These are phyloP conservation scores for Trichoderma lentiforme DNA, from an alignment of 2,329 filamentous ascomycete species.

Conservation along the genomic window DNA sequence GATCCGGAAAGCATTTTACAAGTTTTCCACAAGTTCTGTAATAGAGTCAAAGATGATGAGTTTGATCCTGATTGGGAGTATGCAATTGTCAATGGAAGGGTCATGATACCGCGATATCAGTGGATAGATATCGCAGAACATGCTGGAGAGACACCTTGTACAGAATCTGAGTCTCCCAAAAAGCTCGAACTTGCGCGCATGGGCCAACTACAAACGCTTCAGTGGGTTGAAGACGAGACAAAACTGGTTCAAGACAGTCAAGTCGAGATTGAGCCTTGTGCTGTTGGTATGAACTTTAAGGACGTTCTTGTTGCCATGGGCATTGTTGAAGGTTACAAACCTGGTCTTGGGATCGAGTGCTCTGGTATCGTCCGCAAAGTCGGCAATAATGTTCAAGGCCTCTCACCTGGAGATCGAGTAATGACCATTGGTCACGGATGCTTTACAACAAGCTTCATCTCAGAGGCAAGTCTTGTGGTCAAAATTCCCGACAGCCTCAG, in stretches of 20 bases:
- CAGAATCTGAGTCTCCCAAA: neutral
- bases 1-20: neutral
- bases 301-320: constrained; percentile 20
- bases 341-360: constrained; percentile 30
- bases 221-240: neutral
- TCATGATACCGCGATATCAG: constrained; percentile 5
- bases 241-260: neutral
- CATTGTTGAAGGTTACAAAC: constrained; percentile 3
- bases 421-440: constrained; percentile 12
- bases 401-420: constrained; percentile 36
- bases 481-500: constrained; percentile 29
- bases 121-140: neutral
- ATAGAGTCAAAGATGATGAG: neutral
- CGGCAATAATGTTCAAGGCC: constrained; percentile 17
- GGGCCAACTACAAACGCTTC: neutral
- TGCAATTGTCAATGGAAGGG: neutral
- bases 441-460: neutral
- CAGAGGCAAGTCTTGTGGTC: constrained; percentile 9
- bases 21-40: neutral
- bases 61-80: constrained; percentile 9
- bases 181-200: neutral
- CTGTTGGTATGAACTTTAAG: constrained; percentile 18
- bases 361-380: constrained; percentile 24
- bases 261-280: neutral
- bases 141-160: neutral